Percentiles rank a stretch among this genome's conserved stretches.
These are phyloP conservation scores for Coelastrella sp. DNA, from an alignment of 139 green algal species.

Conservation along the genomic window DNA sequence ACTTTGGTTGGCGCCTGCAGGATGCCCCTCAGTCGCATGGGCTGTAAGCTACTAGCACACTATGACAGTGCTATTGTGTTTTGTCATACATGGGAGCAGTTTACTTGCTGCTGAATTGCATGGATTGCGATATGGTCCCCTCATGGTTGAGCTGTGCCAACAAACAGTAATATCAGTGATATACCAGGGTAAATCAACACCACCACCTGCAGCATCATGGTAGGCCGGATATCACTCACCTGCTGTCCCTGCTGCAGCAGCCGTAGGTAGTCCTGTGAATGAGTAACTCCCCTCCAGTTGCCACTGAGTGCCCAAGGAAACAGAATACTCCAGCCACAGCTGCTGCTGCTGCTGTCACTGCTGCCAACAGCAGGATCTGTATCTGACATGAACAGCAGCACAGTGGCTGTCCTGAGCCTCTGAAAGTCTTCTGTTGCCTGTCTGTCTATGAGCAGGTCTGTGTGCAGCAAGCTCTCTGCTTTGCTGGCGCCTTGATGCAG, in stretches of 20 bases:
- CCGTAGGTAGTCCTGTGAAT: neutral
- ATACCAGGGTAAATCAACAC: too few relatives aligned
- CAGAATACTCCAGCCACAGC: constrained; percentile 23
- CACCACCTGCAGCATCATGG: neutral
- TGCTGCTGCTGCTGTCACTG: constrained; percentile 37
- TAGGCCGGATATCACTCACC: neutral
- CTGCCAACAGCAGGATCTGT: neutral
- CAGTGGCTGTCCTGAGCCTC: neutral
- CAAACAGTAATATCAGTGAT: too few relatives aligned
- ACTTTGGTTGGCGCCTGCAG: neutral
- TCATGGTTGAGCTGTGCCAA: too few relatives aligned
- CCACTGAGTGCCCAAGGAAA: constrained; percentile 12
- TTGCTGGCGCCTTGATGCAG: neutral
- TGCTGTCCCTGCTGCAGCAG: neutral
- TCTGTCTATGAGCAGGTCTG: constrained; percentile 12
- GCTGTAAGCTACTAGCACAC: too few relatives aligned
- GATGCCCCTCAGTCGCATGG: too few relatives aligned
- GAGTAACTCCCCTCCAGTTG: neutral
- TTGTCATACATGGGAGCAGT: too few relatives aligned
- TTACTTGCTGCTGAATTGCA: too few relatives aligned
- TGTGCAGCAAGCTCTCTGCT: neutral
- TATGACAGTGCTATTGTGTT: too few relatives aligned
- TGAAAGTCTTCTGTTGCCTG: constrained; percentile 37
- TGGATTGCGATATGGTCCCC: too few relatives aligned
- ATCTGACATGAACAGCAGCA: constrained; percentile 31